Base-by-base conservation (phyloP, 305 asterid species). In the Fraxinus paxiana region DNA sequence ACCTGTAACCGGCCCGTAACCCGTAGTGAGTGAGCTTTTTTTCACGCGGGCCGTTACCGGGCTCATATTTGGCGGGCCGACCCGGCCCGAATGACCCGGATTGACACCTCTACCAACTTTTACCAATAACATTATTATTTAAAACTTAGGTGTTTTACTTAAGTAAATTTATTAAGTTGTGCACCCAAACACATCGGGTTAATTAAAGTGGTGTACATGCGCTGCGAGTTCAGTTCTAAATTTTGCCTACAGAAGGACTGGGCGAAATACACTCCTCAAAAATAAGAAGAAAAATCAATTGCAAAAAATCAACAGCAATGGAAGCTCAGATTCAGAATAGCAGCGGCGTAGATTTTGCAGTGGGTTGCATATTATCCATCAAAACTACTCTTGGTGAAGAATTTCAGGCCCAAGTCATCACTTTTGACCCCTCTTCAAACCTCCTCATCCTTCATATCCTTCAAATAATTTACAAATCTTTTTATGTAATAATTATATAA, bases 341-440 rank as follows among this genome's bases (percentile, higher is more conserved):
- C 65, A 5, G 65, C 70, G 70, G 76, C 59, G 96, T 87, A 80
- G 94, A 88, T 41, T 89, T 92, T 82, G 92, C 87, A 4, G 91
- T 89, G 35, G 94, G 94, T 63, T 90, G 96, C 85, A 76, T 84
- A 5, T 82, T 90, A 10, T 90, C 96, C 70, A 87, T 92, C 84
- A 89, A 89, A 75, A 92, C 79, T n/a, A 84, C 88, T 18, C 81
- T 84, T 10, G 89, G 87, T 15, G 89, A 88, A 33, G 91, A 86
- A 73, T 88, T 88, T 79, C 86, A 88, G 80, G 88, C 89, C 8
- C 91, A 88, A 88, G 80, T 86, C 59, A 82, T 88, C 35, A 76
- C 89, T 73, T 86, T 75, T 26, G 89, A 88, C 71, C 87, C 86
- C 65, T 83, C 80, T 0, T 86, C 89, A 74, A 86, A 88, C 77